Conservation (phyloP, 2,329 filamentous ascomycete genomes). For the Pochonia chlamydosporia region DNA sequence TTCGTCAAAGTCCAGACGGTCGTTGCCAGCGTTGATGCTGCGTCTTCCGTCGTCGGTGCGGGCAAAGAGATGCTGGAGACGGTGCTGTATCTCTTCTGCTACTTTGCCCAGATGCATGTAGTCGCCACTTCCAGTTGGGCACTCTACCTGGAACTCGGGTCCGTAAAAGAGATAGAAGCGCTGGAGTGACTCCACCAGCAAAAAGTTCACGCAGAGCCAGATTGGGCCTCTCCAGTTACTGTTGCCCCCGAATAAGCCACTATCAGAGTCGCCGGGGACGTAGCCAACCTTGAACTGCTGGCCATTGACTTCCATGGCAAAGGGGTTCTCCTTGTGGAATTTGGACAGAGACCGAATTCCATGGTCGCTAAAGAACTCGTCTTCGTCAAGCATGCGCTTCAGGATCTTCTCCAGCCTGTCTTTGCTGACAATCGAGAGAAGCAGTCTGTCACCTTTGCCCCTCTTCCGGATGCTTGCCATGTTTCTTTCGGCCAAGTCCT, state of each 20-base stretch:
- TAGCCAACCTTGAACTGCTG: constrained; percentile 85
- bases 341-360: constrained; percentile 91
- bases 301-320: constrained; percentile 92
- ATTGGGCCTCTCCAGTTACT: constrained; percentile 97
- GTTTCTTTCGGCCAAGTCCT: constrained; percentile 84
- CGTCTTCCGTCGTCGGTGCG: constrained; percentile 79
- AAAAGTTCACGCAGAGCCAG: constrained; percentile 94
- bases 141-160: constrained; percentile 81
- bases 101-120: constrained; percentile 95
- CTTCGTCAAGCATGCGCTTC: constrained; percentile 85
- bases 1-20: constrained; percentile 83
- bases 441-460: constrained; percentile 81
- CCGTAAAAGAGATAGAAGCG: constrained; percentile 97
- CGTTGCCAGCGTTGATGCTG: constrained; percentile 79
- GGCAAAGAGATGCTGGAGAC: constrained; percentile 85
- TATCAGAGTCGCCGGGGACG: constrained; percentile 93
- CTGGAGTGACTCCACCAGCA: constrained; percentile 89
- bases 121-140: constrained; percentile 86
- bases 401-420: constrained; percentile 87
- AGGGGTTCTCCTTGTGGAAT: constrained; percentile 82
- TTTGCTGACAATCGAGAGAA: constrained; percentile 87
- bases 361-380: constrained; percentile 85
- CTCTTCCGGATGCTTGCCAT: constrained; percentile 89
- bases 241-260: constrained; percentile 90
- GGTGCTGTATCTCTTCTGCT: constrained; percentile 90